Base-by-base conservation (phyloP, 2,329 filamentous ascomycete species). In the Ploettnerulaceae sp. region DNA sequence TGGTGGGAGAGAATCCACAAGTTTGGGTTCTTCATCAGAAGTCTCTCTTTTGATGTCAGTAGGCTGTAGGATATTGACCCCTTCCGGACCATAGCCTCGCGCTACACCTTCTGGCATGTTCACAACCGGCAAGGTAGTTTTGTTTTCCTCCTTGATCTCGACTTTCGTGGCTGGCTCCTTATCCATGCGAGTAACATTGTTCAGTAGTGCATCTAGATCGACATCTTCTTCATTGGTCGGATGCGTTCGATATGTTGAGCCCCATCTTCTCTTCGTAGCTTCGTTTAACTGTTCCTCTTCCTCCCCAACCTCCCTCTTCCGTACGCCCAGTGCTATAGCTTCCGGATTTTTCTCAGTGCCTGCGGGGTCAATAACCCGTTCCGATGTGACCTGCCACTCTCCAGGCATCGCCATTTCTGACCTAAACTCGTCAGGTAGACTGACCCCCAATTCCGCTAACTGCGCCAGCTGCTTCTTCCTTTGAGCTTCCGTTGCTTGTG, bases 401-500 rank as follows among this genome's bases (percentile, higher is more conserved):
- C 93, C 89, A 3, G 84, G 82, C 71, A 96, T 81, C 4, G 90
- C 89, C 79, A 96, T 81, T 49, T 93, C 87, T 2, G 77, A 74
- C 49, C 88, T 75, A 47, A 88, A 81, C 55, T 86, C 82, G 34
- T 87, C 82, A 0, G 93, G 93, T 44, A 97, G 78, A 36, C 81
- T 79, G 38, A 98, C 81, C 0, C 93, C 93, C 74, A 98, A 77
- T 26, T 85, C 86, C 4, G 85, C 89, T 8, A 98, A 73, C 66
- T 97, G 89, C 53, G 89, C 83, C 60, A 94, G 78, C 68, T 98
- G 93, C 45, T 76, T 77, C 66, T 91, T 91, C 46, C 88, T 72
- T 55, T 94, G 84, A 7, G 81, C 77, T 15, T 81, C 68, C 71
- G 69, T 52, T 17, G 69, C 60, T 47, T 63, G 60, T 26, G 66